Evolutionary conservation across 2,329 filamentous ascomycete genomes (phyloP).

Genomic region (Paracorniculantispora psalliotae): DNA sequence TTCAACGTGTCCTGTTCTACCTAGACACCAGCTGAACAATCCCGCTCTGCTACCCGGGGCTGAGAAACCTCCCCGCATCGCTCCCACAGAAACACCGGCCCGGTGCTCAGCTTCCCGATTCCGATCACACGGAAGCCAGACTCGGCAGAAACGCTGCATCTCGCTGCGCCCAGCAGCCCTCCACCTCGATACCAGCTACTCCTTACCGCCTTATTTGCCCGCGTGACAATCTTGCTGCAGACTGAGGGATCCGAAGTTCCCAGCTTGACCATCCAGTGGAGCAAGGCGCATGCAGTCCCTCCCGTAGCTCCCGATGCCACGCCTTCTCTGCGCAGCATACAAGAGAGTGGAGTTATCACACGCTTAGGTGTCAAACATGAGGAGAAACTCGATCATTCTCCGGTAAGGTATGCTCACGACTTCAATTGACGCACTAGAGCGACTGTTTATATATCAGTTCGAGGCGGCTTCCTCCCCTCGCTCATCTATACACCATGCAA

Average conservation of each 20-base stretch:
- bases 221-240: background rate
- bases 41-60: background rate
- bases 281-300: background rate
- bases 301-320: background rate
- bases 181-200: background rate
- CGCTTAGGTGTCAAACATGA: background rate
- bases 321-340: background rate
- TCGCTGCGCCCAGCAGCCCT: background rate
- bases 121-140: conserved; percentile 10
- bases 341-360: too few species aligned
- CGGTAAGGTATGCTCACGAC: background rate
- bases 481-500: background rate
- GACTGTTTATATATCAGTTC: background rate
- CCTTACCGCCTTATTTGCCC: background rate
- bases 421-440: background rate
- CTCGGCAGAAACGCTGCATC: background rate
- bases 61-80: background rate
- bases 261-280: background rate
- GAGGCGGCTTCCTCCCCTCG: background rate
- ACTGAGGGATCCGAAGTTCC: background rate
- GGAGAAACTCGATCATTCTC: background rate
- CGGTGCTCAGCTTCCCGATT: conserved; percentile 6
- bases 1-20: background rate
- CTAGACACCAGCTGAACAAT: background rate
- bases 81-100: background rate